Evolutionary conservation across 2,329 filamentous ascomycete species (phyloP), one percentile per base, ranked within the genome.

Genomic region (Aspergillus felis): DNA sequence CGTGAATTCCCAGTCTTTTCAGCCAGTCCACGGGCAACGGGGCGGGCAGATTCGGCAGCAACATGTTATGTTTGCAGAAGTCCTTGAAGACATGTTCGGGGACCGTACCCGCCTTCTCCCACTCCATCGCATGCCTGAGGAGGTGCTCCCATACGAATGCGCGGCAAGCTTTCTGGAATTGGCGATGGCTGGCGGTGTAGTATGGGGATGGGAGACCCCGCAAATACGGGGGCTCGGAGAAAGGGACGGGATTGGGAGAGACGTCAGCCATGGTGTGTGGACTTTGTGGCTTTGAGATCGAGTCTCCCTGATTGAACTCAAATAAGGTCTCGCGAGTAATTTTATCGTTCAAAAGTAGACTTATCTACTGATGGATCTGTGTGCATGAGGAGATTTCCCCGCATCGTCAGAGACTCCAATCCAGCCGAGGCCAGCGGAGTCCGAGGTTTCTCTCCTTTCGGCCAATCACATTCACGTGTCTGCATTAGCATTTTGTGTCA

Each of bases 171-270:
- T 85, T 84, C 70, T 92, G 88, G 79, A 86, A 90, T 67, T 75
- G 77, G 14, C 79, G 77, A 69, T 91, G 88, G 3, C 85, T 84
- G 3, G 82, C 78, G 25, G 82, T 86, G 76, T 89, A 89, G 76
- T 90, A 89, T 12, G 88, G 85, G 0, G 86, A 89, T 0, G 88
- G 89, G 2, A 90, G 78, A 53, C 87, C 87, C 64, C 79, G 79
- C 50, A 91, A 80, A 76, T 87, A 91, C 1, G 88, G 82, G 1
- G 89, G 89, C 65, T 92, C 89, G 4, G 87, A 86, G 75, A 91
- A 90, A 52, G 89, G 89, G 27, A 89, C 71, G 3, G 78, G 69
- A 50, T 70, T 70, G 9, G 56, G 49, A 10, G 70, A 67, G 47
- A 69, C 70, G n/a, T 62, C 61, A 3, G 64, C 67, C 70, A 72